Evolutionary conservation across 2,329 filamentous ascomycete genomes (phyloP).

Genomic region (Neofusicoccum kwambonambiense): DNA sequence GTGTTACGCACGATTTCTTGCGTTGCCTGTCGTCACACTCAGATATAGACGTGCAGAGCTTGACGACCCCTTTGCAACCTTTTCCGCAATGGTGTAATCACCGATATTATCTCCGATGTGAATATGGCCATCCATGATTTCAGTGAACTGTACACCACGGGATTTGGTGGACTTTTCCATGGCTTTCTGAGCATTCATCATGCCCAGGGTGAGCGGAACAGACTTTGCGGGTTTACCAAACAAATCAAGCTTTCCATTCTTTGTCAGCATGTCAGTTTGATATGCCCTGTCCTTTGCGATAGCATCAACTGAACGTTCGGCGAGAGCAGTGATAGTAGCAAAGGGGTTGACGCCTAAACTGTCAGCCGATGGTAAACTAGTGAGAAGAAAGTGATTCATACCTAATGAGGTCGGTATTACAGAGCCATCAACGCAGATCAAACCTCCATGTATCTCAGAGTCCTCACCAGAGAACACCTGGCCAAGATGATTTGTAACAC

Average conservation of each 20-base stretch:
- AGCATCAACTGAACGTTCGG: constrained; percentile 60
- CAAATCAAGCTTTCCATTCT: constrained; percentile 20
- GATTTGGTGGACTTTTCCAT: constrained; percentile 1
- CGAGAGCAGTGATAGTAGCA: constrained; percentile 67
- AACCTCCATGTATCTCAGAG: constrained; percentile 53
- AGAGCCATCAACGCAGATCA: constrained; percentile 63
- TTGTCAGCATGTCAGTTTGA: constrained; percentile 44
- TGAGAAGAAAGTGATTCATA: neutral
- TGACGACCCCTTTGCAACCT: constrained; percentile 16
- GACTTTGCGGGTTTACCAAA: constrained; percentile 18
- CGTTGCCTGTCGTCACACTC: constrained; percentile 20
- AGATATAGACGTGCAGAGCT: constrained; percentile 23
- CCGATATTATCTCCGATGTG: constrained; percentile 46
- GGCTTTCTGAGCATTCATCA: constrained; percentile 20
- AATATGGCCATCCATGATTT: constrained; percentile 64
- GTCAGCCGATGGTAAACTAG: neutral
- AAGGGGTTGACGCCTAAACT: constrained; percentile 59
- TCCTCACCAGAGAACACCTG: constrained; percentile 58
- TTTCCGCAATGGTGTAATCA: constrained; percentile 50
- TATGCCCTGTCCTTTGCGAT: constrained; percentile 46
- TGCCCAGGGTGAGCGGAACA: neutral
- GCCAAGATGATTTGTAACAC: constrained; percentile 62
- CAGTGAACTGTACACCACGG: constrained; percentile 59
- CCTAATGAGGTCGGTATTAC: constrained; percentile 62
- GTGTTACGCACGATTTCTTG: neutral